phyloP scores from a whole-genome alignment of 805 yeast genomes.

The Isabelozyma pseudorhagii region DNA sequence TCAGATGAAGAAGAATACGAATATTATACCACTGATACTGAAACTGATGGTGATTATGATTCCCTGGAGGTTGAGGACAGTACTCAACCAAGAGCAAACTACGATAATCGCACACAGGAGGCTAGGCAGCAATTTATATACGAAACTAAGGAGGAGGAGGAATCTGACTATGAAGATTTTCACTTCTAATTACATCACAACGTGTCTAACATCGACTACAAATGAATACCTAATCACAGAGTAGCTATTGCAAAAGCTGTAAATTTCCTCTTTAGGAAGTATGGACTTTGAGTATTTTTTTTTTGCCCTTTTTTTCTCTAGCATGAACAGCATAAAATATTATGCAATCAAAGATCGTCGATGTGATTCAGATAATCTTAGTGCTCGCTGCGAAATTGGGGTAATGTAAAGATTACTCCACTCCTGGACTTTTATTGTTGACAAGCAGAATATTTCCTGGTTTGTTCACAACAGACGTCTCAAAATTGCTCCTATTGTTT shows the following conservation, averaged over 20 bases:
- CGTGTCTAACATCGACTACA: background rate
- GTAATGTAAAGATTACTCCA: too few relatives aligned
- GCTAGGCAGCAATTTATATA: background rate
- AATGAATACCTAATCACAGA: background rate
- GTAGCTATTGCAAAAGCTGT: background rate
- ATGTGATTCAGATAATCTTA: too few relatives aligned
- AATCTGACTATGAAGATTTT: constrained; percentile 1
- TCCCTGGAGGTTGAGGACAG: constrained; percentile 1
- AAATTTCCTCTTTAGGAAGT: background rate
- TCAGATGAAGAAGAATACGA: constrained; percentile 19
- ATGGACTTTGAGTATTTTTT: background rate
- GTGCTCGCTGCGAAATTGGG: too few relatives aligned
- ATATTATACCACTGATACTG: constrained; percentile 4
- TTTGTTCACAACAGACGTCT: background rate
- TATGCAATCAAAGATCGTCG: background rate
- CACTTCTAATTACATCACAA: background rate
- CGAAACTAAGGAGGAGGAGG: background rate
- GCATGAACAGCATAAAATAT: background rate
- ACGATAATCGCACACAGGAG: background rate
- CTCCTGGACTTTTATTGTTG: too few relatives aligned
- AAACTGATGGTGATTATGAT: constrained; percentile 5
- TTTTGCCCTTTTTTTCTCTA: background rate
- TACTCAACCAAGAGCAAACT: background rate
- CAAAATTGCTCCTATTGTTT: background rate
- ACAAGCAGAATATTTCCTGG: too few relatives aligned